Evolutionary conservation across 73 alveolate genomes (phyloP), one percentile per base, ranked within the genome.

Genomic region (Paramecium biaurelia): DNA sequence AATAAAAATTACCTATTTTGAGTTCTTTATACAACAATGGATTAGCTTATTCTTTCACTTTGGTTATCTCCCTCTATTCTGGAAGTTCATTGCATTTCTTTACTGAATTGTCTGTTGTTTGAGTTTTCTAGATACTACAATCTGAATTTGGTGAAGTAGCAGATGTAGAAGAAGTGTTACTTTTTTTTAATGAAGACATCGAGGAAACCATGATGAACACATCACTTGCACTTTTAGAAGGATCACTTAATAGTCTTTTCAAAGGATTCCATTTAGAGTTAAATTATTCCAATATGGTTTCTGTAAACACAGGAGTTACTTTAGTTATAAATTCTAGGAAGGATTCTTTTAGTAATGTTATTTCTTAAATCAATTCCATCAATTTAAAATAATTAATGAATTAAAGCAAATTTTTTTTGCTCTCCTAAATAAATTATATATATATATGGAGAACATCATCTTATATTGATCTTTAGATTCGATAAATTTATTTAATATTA

Each of bases 321-420:
- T 72, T 72, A 26, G 14, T 32, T 14, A 72, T 38, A 42, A 72
- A 72, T 72, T 72, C 86, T 4, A 72, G n/a, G 86, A 72, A 72
- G 58, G 86, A 35, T 72, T 72, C 86, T 63, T 63, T 63, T 32
- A 63, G 84, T 63, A 63, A 32, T 26, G 84, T 32, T 26, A 63
- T 32, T 30, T 63, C 84, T 63, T 63, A 41, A 63, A 30, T 26
- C 26, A 32, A 30, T 63, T 63, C 84, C 84, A 63, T 63, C 23
- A 63, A 63, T 30, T 53, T 53, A 53, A 53, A 53, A 53, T 53
- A 53, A 53, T 53, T 53, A 53, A 53, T 53, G 68, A 53, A 53
- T n/a, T 53, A 53, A 53, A 53, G 68, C 35, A 53, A 32, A 53
- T 18, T 53, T 4, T n/a, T 53, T 53, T 18, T 18, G 8, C 68